Evolutionary conservation across 371 early-diverging fungal genomes (phyloP), one percentile per base, ranked within the genome.

Genomic region (Smittium culicis): DNA sequence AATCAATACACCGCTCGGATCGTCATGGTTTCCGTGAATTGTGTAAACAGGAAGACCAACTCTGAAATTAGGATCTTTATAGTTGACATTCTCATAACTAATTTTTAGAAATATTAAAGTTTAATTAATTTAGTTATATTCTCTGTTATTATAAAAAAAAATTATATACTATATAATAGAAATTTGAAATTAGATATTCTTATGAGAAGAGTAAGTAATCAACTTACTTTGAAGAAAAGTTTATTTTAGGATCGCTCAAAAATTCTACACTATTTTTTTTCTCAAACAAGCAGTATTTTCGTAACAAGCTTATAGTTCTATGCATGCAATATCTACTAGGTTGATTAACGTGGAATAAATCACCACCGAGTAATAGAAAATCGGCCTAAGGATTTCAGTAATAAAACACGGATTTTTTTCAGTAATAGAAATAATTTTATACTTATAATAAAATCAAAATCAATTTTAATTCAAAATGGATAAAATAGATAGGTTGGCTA

Each of bases 11-110:
- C 98, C 98, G 17, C 88, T 82, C 3, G 99, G 99, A 82, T 99
- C 99, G 73, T 99, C 99, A 72, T 99, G 99, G 79, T 99, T 99
- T 0, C 99, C 99, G 74, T 99, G 98, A 54, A 99, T 99, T 0
- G 94, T 86, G 73, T 98, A 94, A 0, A 98, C 83, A 0, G 99
- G 99, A 30, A 95, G 80, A 1, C 83, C 72, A 30, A 99, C 81
- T 68, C 94, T 94, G 31, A 88, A 72, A 71, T 98, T 94, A 17
- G 90, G 88, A 73, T 96, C 93, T 68, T 87, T 79, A 73, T 89
- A 92, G 71, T 98, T 98, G 33, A 89, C 89, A 1, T 72, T 79
- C 5, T 69, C 70, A 65, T 84, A 77, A n/a, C 78, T 74, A 66
- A 29, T 28, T 32, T 66, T 69, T 8, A 45, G 20, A 14, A n/a